These are phyloP conservation scores for Gossypium trilobum DNA, from an alignment of 441 rosid genomes.

Conservation along the genomic window DNA sequence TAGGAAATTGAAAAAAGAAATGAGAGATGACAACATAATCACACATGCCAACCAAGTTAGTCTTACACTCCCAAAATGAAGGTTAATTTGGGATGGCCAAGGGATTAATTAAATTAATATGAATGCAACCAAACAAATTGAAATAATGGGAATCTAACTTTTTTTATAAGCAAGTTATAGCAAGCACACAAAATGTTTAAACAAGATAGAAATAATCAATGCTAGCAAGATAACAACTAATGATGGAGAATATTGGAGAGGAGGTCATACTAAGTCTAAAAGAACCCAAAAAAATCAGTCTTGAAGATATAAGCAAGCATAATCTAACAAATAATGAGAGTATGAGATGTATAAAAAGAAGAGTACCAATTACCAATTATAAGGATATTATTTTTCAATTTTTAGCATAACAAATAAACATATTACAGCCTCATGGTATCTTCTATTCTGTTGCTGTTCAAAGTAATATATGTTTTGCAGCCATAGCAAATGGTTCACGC, in stretches of 20 bases:
- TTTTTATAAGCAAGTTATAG: background rate
- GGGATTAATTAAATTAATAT: background rate
- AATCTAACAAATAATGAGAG: background rate
- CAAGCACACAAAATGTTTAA: background rate
- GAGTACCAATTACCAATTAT: background rate
- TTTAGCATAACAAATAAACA: background rate
- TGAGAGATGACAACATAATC: conserved; percentile 2
- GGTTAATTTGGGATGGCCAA: background rate
- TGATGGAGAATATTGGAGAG: background rate
- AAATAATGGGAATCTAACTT: background rate
- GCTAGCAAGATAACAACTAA: background rate
- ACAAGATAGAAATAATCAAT: background rate
- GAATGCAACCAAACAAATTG: background rate
- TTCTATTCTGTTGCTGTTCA: background rate
- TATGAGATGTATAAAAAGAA: background rate
- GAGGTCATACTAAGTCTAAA: background rate
- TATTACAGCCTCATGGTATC: background rate
- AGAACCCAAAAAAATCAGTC: conserved; percentile 2
- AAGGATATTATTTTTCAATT: background rate
- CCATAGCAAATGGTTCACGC: background rate
- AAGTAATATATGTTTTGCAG: background rate
- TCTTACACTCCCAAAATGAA: too few species aligned
- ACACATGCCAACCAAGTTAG: background rate
- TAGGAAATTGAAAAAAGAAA: background rate
- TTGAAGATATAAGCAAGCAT: background rate